These are phyloP conservation scores for Aristolochia californica DNA, from an alignment of 164 flowering plant species.

Conservation along the genomic window DNA sequence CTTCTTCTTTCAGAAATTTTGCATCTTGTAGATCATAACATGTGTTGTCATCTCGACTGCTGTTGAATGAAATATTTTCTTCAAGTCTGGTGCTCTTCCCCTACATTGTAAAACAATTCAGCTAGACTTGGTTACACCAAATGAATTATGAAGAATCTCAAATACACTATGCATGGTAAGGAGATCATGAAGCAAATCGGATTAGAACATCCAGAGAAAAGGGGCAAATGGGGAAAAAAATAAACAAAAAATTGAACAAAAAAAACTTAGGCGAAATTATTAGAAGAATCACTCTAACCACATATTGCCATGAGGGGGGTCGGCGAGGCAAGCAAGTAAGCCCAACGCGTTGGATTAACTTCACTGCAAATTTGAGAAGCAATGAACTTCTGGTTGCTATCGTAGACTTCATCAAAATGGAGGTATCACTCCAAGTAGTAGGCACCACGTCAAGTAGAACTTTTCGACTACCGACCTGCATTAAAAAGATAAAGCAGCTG, in stretches of 20 bases:
- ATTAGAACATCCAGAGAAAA: too few species aligned
- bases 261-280: background rate
- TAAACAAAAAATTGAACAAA: background rate
- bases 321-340: conserved; percentile 73
- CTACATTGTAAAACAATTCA: conserved; percentile 21
- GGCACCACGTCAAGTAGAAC: conserved; percentile 52
- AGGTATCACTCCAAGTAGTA: conserved; percentile 55
- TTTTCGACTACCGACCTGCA: conserved; percentile 66
- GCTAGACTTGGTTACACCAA: too few species aligned
- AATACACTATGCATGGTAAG: too few species aligned
- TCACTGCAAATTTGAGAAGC: conserved; percentile 79
- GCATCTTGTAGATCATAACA: conserved; percentile 13
- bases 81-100: conserved; percentile 50
- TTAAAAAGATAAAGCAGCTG: background rate
- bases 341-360: conserved; percentile 77
- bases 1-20: conserved; percentile 46
- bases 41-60: conserved; percentile 13
- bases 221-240: background rate
- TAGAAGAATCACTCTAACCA: conserved; percentile 36
- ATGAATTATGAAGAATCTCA: too few species aligned
- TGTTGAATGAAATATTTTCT: conserved; percentile 26
- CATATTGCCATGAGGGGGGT: conserved; percentile 71
- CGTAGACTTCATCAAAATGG: conserved; percentile 46
- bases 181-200: too few species aligned
- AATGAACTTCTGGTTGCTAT: conserved; percentile 68